Evolutionary conservation across 352 stramenopile species (phyloP), one percentile per base, ranked within the genome.

Genomic region (Globisporangium nagaii): DNA sequence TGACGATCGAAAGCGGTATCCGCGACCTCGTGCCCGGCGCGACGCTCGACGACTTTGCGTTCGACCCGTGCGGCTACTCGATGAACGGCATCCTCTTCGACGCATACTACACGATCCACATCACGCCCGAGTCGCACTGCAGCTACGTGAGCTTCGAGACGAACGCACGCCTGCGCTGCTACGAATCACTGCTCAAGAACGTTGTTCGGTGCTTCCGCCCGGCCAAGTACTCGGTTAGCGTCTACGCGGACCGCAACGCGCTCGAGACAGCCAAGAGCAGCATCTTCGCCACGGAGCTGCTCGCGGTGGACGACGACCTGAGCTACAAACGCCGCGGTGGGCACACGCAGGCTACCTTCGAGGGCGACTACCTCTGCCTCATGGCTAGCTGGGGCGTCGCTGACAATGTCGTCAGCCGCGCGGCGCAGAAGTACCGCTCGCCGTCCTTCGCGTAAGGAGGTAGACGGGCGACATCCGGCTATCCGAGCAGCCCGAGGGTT

Each of bases 61-160:
- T 99, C 78, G 95, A 99, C 56, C 97, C 97, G 20, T 99, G 97
- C 74, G 97, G 97, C 20, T 97, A 97, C 77, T 97, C 86, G 41
- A 99, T 99, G 97, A 99, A 99, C 84, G 97, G 95, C 56, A 98
- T 99, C 60, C 70, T 98, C 13, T 98, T 97, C 57, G 89, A 96
- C 52, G 96, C 93, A 8, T 99, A 99, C 81, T 98, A 96, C 60
- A 99, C 97, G 42, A 98, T 99, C 65, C 97, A 99, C 77, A 90
- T 95, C 65, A 99, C 97, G 47, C 97, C 97, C 10, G 97, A 99
- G 75, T 87, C 79, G 55, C 82, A 97, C 52, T 99, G 93, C 67
- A 96, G 79, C 72, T 98, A 98, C 73, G 96, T 96, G 41, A 98
- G 84, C 68, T 99, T 99, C 67, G 97, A 99, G 85, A 99, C 96